Conservation (phyloP, 805 yeast genomes). For the Metschnikowia borealis region DNA sequence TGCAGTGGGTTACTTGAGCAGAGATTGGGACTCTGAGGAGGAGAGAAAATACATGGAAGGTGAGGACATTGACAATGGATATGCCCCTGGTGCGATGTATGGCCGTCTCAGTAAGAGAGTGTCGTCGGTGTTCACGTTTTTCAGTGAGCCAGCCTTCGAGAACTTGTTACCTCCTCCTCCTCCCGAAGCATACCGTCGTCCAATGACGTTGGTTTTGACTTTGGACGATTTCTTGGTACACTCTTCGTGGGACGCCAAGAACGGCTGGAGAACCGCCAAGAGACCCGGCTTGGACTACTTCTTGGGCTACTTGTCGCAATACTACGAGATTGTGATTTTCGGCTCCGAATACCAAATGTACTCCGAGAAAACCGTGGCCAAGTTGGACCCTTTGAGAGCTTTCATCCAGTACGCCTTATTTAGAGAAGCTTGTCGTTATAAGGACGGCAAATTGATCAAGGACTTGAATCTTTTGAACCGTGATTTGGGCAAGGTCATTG, state of each 20-base stretch:
- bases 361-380: slow-evolving; percentile 77
- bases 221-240: slow-evolving; percentile 89
- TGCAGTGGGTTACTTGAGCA: slow-evolving; percentile 62
- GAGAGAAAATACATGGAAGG: slow-evolving; percentile 51
- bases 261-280: slow-evolving; percentile 98
- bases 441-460: slow-evolving; percentile 85
- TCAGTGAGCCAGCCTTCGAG: slow-evolving; percentile 91
- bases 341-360: slow-evolving; percentile 81
- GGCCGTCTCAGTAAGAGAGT: slow-evolving; percentile 69
- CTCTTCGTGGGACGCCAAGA: slow-evolving; percentile 84
- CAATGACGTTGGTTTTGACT: slow-evolving; percentile 82
- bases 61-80: slow-evolving; percentile 61
- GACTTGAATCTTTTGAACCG: slow-evolving; percentile 89
- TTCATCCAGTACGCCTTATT: slow-evolving; percentile 80
- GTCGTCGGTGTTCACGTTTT: slow-evolving; percentile 70
- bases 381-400: slow-evolving; percentile 91
- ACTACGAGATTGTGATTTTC: slow-evolving; percentile 92
- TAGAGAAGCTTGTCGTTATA: slow-evolving; percentile 86
- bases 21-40: slow-evolving; percentile 83
- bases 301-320: slow-evolving; percentile 88
- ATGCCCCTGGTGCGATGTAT: slow-evolving; percentile 59
- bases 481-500: slow-evolving; percentile 75
- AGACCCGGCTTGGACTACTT: slow-evolving; percentile 98
- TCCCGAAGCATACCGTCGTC: slow-evolving; percentile 85
- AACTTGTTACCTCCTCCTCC: slow-evolving; percentile 93